Percentiles rank a stretch among this genome's conserved stretches.
Conservation (phyloP, 2,329 filamentous ascomycete genomes). For the Chaetomium globosum region DNA sequence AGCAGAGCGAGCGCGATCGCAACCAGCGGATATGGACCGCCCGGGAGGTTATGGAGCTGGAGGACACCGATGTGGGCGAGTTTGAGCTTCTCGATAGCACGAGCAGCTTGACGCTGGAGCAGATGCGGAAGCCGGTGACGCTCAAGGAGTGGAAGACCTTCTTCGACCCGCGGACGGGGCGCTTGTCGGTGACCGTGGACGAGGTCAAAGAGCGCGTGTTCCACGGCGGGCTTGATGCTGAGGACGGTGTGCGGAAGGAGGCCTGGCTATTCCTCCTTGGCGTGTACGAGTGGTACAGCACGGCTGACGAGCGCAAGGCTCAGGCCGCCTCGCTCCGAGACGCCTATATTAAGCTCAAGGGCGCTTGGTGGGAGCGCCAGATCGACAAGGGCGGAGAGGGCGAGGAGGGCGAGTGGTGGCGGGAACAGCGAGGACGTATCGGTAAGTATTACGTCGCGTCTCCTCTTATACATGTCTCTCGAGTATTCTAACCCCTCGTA, state of each 20-base stretch:
- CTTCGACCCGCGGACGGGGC: constrained; percentile 76
- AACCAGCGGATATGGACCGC: constrained; percentile 91
- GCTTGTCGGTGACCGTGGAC: constrained; percentile 76
- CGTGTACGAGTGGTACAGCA: constrained; percentile 92
- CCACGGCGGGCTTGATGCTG: constrained; percentile 84
- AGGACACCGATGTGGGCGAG: constrained; percentile 91
- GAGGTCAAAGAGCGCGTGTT: constrained; percentile 98
- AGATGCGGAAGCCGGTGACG: constrained; percentile 75
- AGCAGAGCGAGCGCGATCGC: constrained; percentile 88
- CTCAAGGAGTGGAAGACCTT: constrained; percentile 88
- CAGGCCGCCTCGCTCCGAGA: constrained; percentile 84
- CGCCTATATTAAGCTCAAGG: constrained; percentile 92
- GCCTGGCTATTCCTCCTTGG: constrained; percentile 94
- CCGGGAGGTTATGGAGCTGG: constrained; percentile 86
- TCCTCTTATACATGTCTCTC: too few species aligned
- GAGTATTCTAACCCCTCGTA: constrained; percentile 52
- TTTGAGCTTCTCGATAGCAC: constrained; percentile 91
- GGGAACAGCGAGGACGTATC: constrained; percentile 89
- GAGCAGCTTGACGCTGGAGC: constrained; percentile 71
- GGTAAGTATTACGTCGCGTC: constrained; percentile 59
- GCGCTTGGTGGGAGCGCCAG: constrained; percentile 92
- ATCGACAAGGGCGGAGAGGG: constrained; percentile 77
- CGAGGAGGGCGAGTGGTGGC: constrained; percentile 92
- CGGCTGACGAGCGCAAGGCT: constrained; percentile 78
- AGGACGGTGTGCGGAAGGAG: constrained; percentile 92